Evolutionary conservation across 805 yeast genomes (phyloP).

Genomic region (Yarrowia keelungensis): DNA sequence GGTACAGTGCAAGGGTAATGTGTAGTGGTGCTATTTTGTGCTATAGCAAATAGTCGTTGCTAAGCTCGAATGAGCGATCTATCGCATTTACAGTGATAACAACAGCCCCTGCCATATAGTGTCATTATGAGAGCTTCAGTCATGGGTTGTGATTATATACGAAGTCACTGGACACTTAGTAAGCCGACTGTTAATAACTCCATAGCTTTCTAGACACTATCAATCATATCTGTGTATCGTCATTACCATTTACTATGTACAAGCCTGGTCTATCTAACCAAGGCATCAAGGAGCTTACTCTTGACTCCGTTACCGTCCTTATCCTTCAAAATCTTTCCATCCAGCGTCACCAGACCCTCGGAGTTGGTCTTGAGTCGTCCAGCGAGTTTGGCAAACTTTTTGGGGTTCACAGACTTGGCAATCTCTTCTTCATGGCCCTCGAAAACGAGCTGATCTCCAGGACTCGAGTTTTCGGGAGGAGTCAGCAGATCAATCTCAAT

Average conservation of each 20-base stretch:
- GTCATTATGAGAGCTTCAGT: no score
- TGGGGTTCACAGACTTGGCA: constrained; percentile 25
- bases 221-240: no score
- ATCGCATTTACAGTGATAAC: no score
- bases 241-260: constrained; percentile 3
- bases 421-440: constrained; percentile 33
- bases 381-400: constrained; percentile 10
- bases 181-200: no score
- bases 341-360: constrained; percentile 15
- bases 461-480: constrained; percentile 12
- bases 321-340: constrained; percentile 18
- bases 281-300: not conserved
- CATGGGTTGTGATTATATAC: no score
- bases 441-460: constrained; percentile 13
- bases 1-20: no score
- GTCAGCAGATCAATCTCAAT: constrained; percentile 10
- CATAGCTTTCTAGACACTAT: no score
- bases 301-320: constrained; percentile 8
- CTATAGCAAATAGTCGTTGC: no score
- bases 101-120: no score
- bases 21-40: no score
- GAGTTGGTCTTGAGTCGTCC: constrained; percentile 3
- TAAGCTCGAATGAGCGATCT: no score
- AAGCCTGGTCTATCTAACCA: constrained; percentile 1
- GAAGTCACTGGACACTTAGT: no score